phyloP scores from a whole-genome alignment of 1,284 basidiomycete genomes.

The Volvariella surrecta region DNA sequence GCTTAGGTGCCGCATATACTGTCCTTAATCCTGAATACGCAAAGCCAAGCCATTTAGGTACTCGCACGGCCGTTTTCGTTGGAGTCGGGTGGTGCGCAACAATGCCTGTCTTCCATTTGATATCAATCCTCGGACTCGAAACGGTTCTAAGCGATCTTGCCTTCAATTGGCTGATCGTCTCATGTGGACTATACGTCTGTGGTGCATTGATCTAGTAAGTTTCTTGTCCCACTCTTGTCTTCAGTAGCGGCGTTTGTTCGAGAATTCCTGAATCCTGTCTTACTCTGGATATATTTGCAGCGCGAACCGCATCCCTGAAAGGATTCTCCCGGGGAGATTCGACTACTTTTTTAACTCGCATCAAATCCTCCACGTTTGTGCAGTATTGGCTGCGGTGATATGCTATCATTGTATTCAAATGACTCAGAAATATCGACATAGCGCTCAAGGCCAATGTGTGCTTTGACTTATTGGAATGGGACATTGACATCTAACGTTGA shows the following conservation, averaged over 20 bases:
- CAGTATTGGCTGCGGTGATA: conserved; percentile 69
- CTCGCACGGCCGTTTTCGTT: conserved; percentile 77
- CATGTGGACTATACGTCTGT: conserved; percentile 62
- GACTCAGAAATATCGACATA: conserved; percentile 52
- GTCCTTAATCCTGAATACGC: conserved; percentile 77
- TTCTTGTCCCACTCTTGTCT: conserved; percentile 17
- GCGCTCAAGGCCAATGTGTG: too few species aligned
- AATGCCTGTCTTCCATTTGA: conserved; percentile 64
- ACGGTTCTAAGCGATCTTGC: conserved; percentile 57
- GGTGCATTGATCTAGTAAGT: conserved; percentile 82
- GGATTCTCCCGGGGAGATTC: conserved; percentile 69
- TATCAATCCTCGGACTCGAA: conserved; percentile 48
- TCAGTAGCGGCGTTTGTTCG: conserved; percentile 12
- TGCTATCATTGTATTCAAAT: conserved; percentile 62
- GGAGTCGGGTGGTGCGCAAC: conserved; percentile 70
- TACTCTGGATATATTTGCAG: too few species aligned
- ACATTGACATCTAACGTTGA: too few species aligned
- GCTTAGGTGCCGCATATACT: conserved; percentile 58
- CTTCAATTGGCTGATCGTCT: conserved; percentile 57
- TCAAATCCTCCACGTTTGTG: conserved; percentile 83
- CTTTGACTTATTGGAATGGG: too few species aligned
- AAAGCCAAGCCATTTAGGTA: conserved; percentile 66
- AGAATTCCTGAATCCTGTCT: too few species aligned
- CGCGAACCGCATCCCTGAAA: conserved; percentile 79
- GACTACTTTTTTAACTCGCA: conserved; percentile 79